phyloP scores from a whole-genome alignment of 768 basidiomycete species.

The Boletus sensibilis region DNA sequence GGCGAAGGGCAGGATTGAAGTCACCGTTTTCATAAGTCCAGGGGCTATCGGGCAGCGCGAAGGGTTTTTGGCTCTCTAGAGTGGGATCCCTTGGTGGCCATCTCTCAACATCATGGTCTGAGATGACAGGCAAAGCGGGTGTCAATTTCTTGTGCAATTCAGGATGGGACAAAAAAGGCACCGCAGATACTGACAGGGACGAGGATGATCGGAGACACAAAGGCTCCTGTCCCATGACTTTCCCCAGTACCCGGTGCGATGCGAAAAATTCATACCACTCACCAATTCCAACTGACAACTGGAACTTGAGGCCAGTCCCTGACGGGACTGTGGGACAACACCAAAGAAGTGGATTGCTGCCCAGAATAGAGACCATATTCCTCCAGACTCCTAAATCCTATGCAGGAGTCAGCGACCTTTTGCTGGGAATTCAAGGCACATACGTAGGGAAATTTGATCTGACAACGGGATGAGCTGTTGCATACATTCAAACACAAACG shows the following conservation, averaged over 20 bases:
- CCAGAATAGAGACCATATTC: constrained; percentile 80
- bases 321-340: constrained; percentile 69
- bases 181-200: constrained; percentile 4
- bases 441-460: constrained; percentile 95
- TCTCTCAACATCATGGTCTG: constrained; percentile 38
- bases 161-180: constrained; percentile 1
- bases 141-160: constrained; percentile 1
- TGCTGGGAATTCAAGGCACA: constrained; percentile 22
- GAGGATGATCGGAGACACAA: background rate
- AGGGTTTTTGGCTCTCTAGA: constrained; percentile 35
- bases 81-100: constrained; percentile 81
- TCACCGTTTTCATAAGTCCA: constrained; percentile 84
- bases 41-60: constrained; percentile 59
- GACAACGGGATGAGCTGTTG: constrained; percentile 1
- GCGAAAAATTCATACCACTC: constrained; percentile 57
- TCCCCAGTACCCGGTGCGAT: constrained; percentile 11
- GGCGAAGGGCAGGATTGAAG: constrained; percentile 72
- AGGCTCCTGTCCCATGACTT: constrained; percentile 3
- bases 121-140: constrained; percentile 8
- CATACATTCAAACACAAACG: background rate
- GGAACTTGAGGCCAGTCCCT: constrained; percentile 77
- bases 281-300: constrained; percentile 70
- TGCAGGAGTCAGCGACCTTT: constrained; percentile 10
- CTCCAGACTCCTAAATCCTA: constrained; percentile 76
- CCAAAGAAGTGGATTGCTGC: constrained; percentile 74